These are phyloP conservation scores for Diaporthe aspalathi DNA, from an alignment of 2,329 filamentous ascomycete genomes.

Conservation along the genomic window DNA sequence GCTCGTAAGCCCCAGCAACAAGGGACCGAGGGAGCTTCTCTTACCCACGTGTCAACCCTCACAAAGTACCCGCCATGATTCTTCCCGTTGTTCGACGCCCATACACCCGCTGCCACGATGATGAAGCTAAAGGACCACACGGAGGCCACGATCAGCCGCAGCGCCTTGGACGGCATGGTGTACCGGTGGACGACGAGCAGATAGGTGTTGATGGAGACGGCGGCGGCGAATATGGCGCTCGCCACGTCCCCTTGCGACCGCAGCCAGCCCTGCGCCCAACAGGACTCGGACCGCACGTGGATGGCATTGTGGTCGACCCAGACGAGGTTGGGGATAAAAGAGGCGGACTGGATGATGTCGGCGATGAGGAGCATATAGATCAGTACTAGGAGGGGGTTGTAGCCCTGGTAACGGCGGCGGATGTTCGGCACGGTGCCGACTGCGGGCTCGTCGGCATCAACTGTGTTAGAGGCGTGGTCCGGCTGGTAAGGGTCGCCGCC, in stretches of 20 bases:
- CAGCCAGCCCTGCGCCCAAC: constrained; percentile 33
- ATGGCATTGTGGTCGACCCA: constrained; percentile 21
- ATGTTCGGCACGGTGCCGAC: constrained; percentile 19
- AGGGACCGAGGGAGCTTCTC: not conserved
- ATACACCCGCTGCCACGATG: constrained; percentile 25
- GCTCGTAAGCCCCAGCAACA: accelerated
- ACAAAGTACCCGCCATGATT: constrained; percentile 28
- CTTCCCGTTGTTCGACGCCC: constrained; percentile 22
- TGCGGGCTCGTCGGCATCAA: not conserved
- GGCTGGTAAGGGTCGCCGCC: not conserved
- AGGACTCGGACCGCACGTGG: constrained; percentile 14
- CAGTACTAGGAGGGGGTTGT: constrained; percentile 19
- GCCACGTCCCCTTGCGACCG: constrained; percentile 24
- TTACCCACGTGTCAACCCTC: constrained; percentile 31
- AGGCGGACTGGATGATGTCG: constrained; percentile 33
- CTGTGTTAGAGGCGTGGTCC: not conserved
- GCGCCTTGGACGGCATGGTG: constrained; percentile 18
- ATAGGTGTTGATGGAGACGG: constrained; percentile 28
- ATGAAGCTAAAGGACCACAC: constrained; percentile 32
- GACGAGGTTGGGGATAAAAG: constrained; percentile 22
- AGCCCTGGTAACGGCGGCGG: constrained; percentile 21
- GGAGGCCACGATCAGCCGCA: constrained; percentile 13
- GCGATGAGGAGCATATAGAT: constrained; percentile 35
- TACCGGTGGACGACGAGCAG: constrained; percentile 25
- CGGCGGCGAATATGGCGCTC: constrained; percentile 20